Evolutionary conservation across 2,329 filamentous ascomycete genomes (phyloP).

Genomic region (Eutypella sp.): DNA sequence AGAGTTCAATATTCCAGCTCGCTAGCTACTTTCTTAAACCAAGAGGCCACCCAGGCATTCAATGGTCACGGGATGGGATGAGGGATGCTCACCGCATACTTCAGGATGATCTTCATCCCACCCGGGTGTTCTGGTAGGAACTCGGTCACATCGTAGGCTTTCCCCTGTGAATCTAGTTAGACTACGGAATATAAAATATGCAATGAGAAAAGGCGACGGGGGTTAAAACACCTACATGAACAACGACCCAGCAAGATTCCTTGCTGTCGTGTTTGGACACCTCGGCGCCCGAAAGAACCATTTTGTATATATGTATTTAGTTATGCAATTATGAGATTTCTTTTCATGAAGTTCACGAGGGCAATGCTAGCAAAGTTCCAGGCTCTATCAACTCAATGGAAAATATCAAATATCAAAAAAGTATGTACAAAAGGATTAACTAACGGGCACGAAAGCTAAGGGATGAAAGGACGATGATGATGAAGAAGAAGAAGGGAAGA

Average conservation of each 20-base stretch:
- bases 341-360: too few species aligned
- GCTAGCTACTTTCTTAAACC: too few species aligned
- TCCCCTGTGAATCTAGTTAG: slow-evolving; percentile 43
- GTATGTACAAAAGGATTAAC: too few species aligned
- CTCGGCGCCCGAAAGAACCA: slow-evolving; percentile 47
- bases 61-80: too few species aligned
- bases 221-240: slow-evolving; percentile 53
- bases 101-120: slow-evolving; percentile 87
- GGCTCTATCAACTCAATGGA: too few species aligned
- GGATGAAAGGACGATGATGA: background rate
- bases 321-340: too few species aligned
- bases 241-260: slow-evolving; percentile 88
- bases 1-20: too few species aligned
- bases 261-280: slow-evolving; percentile 68
- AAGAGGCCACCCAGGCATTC: too few species aligned
- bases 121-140: slow-evolving; percentile 90
- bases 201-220: background rate
- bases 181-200: background rate
- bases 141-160: slow-evolving; percentile 85
- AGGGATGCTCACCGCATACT: slow-evolving; percentile 63
- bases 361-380: too few species aligned
- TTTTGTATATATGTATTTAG: too few species aligned
- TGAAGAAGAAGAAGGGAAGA: background rate
- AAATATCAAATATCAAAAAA: too few species aligned
- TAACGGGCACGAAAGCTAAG: too few species aligned